Percentiles rank a stretch among this genome's conserved stretches.
Evolutionary conservation across 1,284 basidiomycete species (phyloP).

Genomic region (Marasmius tenuissimus): DNA sequence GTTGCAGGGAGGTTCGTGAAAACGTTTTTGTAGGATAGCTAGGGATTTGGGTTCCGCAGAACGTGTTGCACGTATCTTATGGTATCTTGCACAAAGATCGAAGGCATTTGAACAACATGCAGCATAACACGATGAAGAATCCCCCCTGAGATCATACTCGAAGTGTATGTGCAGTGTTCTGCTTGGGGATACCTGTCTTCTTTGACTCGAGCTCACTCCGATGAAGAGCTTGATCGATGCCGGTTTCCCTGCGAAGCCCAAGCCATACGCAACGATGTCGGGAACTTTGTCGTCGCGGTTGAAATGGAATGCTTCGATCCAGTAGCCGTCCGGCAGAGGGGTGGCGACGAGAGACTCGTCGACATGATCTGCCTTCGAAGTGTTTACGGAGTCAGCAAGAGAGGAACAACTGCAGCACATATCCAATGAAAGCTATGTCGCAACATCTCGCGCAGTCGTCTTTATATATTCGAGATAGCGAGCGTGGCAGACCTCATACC

Average conservation of each 20-base stretch:
- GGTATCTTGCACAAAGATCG: neutral
- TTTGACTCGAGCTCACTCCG: neutral
- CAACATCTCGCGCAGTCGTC: no score
- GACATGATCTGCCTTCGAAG: neutral
- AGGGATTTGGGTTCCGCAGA: neutral
- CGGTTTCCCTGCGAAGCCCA: neutral
- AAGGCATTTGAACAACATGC: no score
- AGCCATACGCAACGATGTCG: constrained; percentile 43
- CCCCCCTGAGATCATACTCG: constrained; percentile 78
- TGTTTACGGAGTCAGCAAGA: no score
- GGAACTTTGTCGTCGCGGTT: constrained; percentile 33
- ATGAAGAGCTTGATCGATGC: neutral
- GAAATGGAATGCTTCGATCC: constrained; percentile 28
- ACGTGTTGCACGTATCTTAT: neutral
- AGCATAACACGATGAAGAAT: constrained; percentile 40
- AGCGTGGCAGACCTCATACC: no score
- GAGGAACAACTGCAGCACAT: no score
- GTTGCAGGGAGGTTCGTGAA: constrained; percentile 54
- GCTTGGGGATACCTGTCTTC: no score
- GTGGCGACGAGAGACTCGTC: neutral
- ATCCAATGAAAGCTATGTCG: no score
- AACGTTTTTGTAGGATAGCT: neutral
- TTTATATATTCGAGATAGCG: no score
- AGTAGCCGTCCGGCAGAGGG: constrained; percentile 26
- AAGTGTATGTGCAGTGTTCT: constrained; percentile 64